These are phyloP conservation scores for Lavandula angustifolia DNA, from an alignment of 257 asterid species.

Conservation along the genomic window DNA sequence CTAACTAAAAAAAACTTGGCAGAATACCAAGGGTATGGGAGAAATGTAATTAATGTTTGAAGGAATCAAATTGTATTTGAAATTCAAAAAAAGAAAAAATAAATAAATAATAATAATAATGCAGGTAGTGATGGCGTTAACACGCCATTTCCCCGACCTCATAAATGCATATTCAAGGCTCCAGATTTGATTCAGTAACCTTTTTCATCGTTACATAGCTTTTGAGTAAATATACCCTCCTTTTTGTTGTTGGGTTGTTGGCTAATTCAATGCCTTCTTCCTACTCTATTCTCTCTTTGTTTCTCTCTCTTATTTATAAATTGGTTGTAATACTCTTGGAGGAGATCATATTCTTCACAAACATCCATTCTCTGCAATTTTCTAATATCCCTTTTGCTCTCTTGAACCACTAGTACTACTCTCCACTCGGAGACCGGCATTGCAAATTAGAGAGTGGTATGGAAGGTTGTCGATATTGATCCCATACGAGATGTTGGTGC, in stretches of 20 bases:
- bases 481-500: constrained; percentile 84
- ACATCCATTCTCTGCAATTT: constrained; percentile 11
- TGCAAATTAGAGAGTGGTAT: constrained; percentile 17
- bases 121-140: constrained; percentile 46
- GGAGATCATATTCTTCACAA: constrained; percentile 27
- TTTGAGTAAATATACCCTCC: constrained; percentile 63
- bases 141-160: constrained; percentile 64
- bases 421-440: constrained; percentile 9
- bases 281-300: neutral
- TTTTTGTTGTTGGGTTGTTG: constrained; percentile 65
- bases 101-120: too few relatives aligned
- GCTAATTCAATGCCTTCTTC: constrained; percentile 56
- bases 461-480: constrained; percentile 4
- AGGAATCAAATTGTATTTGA: constrained; percentile 39
- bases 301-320: constrained; percentile 32
- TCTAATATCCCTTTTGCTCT: constrained; percentile 27
- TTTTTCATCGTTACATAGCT: constrained; percentile 67
- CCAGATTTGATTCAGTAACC: constrained; percentile 72
- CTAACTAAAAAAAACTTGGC: neutral
- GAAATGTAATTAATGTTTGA: too few relatives aligned
- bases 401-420: too few relatives aligned
- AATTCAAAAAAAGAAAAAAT: constrained; percentile 42
- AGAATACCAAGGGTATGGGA: neutral
- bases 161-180: constrained; percentile 75
- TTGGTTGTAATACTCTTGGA: constrained; percentile 14